A percentile compares a stretch with the other conserved stretches of the same genome.
These are phyloP conservation scores for Vitis hybrid DNA, from an alignment of 177 flowering plant species.

Conservation along the genomic window DNA sequence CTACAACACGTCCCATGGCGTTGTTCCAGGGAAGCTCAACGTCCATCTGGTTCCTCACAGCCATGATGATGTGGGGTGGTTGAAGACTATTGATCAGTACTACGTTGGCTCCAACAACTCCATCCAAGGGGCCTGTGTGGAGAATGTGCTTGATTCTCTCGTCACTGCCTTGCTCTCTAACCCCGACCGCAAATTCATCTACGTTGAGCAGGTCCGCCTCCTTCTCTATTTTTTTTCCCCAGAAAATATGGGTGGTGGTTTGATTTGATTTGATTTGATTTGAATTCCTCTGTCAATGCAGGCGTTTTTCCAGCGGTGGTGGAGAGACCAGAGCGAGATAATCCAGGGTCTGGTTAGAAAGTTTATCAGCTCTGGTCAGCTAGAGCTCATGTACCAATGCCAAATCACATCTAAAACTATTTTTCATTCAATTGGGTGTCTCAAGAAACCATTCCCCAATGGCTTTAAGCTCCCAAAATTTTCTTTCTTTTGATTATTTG, in stretches of 20 bases:
- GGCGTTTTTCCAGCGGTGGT: constrained; percentile 88
- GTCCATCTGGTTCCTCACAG: constrained; percentile 86
- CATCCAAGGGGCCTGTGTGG: constrained; percentile 56
- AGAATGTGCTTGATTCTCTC: constrained; percentile 59
- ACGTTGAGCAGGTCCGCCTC: constrained; percentile 52
- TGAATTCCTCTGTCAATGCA: constrained; percentile 14
- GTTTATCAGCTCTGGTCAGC: constrained; percentile 57
- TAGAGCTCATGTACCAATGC: constrained; percentile 55
- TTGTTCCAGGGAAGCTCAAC: constrained; percentile 64
- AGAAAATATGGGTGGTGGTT: neutral
- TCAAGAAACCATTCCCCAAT: too few species aligned
- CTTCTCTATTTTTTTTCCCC: neutral
- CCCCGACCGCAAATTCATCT: constrained; percentile 59
- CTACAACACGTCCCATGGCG: constrained; percentile 58
- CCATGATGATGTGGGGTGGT: constrained; percentile 87
- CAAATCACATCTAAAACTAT: too few species aligned
- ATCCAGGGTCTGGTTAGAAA: constrained; percentile 44
- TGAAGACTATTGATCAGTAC: constrained; percentile 84
- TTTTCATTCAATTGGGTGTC: too few species aligned
- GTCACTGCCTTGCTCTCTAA: constrained; percentile 53
- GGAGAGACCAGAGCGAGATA: constrained; percentile 60
- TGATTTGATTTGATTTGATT: too few species aligned
- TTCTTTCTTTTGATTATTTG: too few species aligned
- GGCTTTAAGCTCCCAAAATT: too few species aligned
- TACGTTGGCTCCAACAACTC: constrained; percentile 67